phyloP scores from a whole-genome alignment of 495 filamentous ascomycete species.

The Xylaria curta region DNA sequence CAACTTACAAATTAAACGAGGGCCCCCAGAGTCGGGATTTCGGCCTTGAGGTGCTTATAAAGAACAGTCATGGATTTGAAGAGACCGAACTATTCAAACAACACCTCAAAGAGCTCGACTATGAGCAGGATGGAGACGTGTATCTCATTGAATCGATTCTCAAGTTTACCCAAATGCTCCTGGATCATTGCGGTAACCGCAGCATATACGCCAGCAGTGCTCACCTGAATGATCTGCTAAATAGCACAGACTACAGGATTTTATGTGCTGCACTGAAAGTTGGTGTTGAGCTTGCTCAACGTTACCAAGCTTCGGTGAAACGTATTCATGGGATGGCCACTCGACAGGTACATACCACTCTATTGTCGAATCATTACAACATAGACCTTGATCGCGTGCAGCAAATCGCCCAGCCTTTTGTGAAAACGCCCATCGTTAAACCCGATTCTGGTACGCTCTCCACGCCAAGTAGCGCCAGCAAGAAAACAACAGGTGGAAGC shows the following conservation, averaged over 20 bases:
- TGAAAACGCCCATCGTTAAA: constrained; percentile 62
- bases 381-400: constrained; percentile 90
- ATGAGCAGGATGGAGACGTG: constrained; percentile 75
- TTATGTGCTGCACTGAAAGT: constrained; percentile 77
- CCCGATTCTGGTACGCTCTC: constrained; percentile 47
- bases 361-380: constrained; percentile 89
- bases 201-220: constrained; percentile 93
- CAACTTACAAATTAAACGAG: constrained; percentile 79
- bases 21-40: constrained; percentile 84
- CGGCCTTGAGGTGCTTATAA: constrained; percentile 64
- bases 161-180: constrained; percentile 80
- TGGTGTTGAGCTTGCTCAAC: constrained; percentile 81
- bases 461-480: constrained; percentile 57
- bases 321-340: constrained; percentile 61
- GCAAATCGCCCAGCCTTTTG: constrained; percentile 81
- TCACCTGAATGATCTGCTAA: constrained; percentile 84
- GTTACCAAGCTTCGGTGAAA: constrained; percentile 87
- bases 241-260: constrained; percentile 80
- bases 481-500: constrained; percentile 56
- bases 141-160: constrained; percentile 80
- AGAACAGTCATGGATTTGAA: constrained; percentile 47
- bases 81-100: constrained; percentile 50
- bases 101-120: constrained; percentile 64
- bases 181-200: constrained; percentile 96
- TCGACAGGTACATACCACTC: constrained; percentile 68